Base-by-base conservation (phyloP, 2,329 filamentous ascomycete genomes). In the Diplodia corticola region DNA sequence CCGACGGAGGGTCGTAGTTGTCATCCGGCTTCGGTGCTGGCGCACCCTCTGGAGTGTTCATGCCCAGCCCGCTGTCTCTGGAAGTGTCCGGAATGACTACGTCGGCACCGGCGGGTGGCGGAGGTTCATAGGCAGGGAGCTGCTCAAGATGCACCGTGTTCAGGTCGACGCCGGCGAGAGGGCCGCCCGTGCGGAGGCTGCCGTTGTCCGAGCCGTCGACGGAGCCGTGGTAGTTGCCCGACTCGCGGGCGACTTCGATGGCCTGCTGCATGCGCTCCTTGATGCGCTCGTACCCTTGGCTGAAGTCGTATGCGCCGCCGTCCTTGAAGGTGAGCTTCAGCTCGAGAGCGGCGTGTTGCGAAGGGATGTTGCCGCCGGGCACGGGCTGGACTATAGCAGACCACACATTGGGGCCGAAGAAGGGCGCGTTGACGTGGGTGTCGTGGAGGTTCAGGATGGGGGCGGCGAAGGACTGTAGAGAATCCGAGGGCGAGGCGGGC, bases 331-430 rank as follows among this genome's bases (percentile, higher is more conserved):
- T 93, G 72, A 97, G 85, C 76, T 91, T 93, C 70, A 96, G 78
- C 73, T 95, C 92, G 50, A 97, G 83, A 30, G 89, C 87, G 20
- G 89, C 85, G 68, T 92, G 85, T 24, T 89, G 85, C 5, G 89
- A 80, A 0, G 93, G 91, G 60, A 97, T 91, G 59, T 92, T 91
- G 44, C 95, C 95, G 40, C 91, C 91, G 0, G 89, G 81, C 26
- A 96, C 91, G 1, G 94, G 92, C 72, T 90, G 89, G 67, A 96
- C 88, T 51, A 89, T 81, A 26, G 91, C 90, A 65, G 88, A 88
- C 93, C 93, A 98, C 70, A 91, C 90, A 83, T 96, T 97, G 4
- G 92, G 90, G 22, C 94, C 93, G 77, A 97, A 96, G 83, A 93
- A 96, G 37, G 94, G 93, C 2, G 93, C 91, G 35, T 89, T 88